Percentiles rank a stretch among this genome's conserved stretches.
Conservation (phyloP, 495 filamentous ascomycete genomes). For the Aspergillus taichungensis region DNA sequence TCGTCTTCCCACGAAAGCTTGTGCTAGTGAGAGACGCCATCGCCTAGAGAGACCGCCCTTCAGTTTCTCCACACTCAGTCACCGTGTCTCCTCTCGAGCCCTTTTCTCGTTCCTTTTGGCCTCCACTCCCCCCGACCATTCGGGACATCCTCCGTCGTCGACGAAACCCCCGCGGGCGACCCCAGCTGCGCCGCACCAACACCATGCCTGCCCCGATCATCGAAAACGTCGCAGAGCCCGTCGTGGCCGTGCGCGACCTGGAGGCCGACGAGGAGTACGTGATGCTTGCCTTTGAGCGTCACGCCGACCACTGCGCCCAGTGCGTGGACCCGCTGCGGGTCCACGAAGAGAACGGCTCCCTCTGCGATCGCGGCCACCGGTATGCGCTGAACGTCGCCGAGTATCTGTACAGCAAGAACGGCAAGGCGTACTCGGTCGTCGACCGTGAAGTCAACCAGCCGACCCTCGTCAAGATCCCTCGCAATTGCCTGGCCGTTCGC, state of each 20-base stretch:
- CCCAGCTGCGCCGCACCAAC: conserved; percentile 14
- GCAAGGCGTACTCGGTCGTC: conserved; percentile 39
- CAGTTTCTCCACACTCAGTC: conserved; percentile 20
- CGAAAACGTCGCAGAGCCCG: conserved; percentile 16
- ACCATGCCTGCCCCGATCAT: conserved; percentile 27
- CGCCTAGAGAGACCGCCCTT: conserved; percentile 1
- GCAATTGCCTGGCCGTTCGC: conserved; percentile 28
- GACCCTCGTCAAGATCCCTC: conserved; percentile 42
- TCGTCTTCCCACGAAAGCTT: conserved; percentile 3
- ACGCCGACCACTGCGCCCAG: conserved; percentile 32
- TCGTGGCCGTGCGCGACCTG: conserved; percentile 33
- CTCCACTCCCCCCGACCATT: conserved; percentile 10
- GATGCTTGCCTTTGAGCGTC: conserved; percentile 28
- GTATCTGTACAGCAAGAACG: conserved; percentile 41
- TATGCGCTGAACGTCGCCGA: conserved; percentile 38
- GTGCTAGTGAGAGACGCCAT: neutral
- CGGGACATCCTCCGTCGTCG: conserved; percentile 16
- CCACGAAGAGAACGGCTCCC: conserved; percentile 22
- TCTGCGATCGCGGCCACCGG: conserved; percentile 42
- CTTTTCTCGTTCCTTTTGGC: conserved; percentile 17
- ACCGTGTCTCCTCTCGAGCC: conserved; percentile 25
- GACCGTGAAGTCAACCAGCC: conserved; percentile 36
- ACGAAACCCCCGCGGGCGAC: conserved; percentile 8
- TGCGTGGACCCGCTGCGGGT: conserved; percentile 34
- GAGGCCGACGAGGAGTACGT: conserved; percentile 35